Base-by-base conservation (phyloP, 306 rosid genomes). In the Lathyrus oleraceus region DNA sequence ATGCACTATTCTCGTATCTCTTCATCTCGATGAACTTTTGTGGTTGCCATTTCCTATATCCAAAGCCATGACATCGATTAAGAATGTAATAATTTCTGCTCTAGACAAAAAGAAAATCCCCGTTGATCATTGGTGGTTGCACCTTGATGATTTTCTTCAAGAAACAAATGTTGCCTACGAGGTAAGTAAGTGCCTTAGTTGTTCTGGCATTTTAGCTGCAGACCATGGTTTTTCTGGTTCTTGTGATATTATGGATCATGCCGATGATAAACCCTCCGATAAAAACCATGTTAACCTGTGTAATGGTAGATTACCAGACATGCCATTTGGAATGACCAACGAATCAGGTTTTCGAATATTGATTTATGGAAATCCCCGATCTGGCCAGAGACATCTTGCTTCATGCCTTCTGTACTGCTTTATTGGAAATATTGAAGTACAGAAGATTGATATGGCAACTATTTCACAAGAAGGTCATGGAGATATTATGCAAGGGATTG, bases 381-480 rank as follows among this genome's bases (percentile, higher is more conserved):
- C 92, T 78, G 98, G 98, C 54, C 98, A 91, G 76, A 90, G 86
- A 80, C 95, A 94, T 83, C 92, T 94, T 82, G 94, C 95, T 20
- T 88, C 98, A 70, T 94, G 97, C 85, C 85, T 94, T 78, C 86
- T 94, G 69, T 84, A 84, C 86, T 90, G 89, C 81, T 88, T 85
- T 84, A 72, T 81, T 81, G 97, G 93, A 58, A 87, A 81, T 81
- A 75, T 72, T 70, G 95, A 87, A 84, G 78, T 94, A 17, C 89
- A 72, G 51, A 94, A 90, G 85, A 80, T 94, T 70, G 98, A 94
- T 83, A 81, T 90, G 89, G 98, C 98, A 67, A 90, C 98, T 72
- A 80, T 90, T 76, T 87, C 89, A 56, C 97, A 83, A 81, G 97
- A 90, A 87, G 97, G 98, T 19, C 90, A 82, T 49, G 98, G 98